Evolutionary conservation across 164 flowering plant genomes (phyloP), one percentile per base, ranked within the genome.

Genomic region (Cinnamomum chago): DNA sequence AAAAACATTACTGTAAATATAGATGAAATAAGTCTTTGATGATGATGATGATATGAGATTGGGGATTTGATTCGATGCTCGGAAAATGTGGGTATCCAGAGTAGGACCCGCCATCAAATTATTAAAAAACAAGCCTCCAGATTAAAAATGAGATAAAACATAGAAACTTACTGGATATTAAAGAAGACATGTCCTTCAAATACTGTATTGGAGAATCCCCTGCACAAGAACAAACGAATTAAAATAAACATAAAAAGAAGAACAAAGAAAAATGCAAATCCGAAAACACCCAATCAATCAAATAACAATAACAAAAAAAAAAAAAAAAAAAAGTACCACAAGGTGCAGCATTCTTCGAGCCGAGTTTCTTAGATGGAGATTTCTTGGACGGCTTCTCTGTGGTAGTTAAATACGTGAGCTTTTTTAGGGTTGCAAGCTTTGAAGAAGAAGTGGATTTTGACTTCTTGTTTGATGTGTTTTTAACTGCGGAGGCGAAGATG

Each of bases 111-210:
- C 47, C 11, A 40, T 40, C 47, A 40, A 40, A 40, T 40, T 40
- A 40, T 40, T 40, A 0, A 40, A 40, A 40, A 40, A 40, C 47
- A 40, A 9, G 9, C 47, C 47, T 40, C 2, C 10, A 40, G 2
- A 40, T 40, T 40, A 40, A 7, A 5, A 40, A 40, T 40, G 47
- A 5, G 47, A 40, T 40, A 9, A 0, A 40, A 40, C 11, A 40
- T 6, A 40, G 10, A 40, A 51, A 75, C 81, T 14, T 83, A 86
- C 88, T 82, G 11, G 67, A 65, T 55, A 86, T n/a, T 12, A 86
- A 55, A n/a, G 80, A 78, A 75, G 86, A 77, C 50, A 86, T 80
- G 25, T 79, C 74, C 73, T 27, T 30, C 14, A 76, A 30, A 22
- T 76, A 33, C 50, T 40, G 51, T 71, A 72, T 72, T 58, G 33